phyloP scores from a whole-genome alignment of 1,284 basidiomycete genomes.

The Sporisorium iseilematis-ciliati region DNA sequence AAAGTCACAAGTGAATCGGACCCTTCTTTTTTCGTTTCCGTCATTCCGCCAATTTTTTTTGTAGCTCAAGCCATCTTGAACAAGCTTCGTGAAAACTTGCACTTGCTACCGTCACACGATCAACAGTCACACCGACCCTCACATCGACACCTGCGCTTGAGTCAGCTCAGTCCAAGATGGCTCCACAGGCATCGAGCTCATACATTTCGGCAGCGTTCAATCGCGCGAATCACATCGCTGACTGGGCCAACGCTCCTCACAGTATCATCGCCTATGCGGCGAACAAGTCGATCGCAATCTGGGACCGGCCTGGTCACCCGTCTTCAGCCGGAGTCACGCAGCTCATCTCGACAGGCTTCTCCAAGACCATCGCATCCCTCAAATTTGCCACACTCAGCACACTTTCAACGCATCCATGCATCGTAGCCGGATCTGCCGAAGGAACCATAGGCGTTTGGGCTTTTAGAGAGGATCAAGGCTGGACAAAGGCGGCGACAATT shows the following conservation, averaged over 20 bases:
- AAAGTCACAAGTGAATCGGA: too few species aligned
- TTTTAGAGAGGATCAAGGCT: constrained; percentile 5
- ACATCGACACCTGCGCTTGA: not conserved
- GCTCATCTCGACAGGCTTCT: constrained; percentile 48
- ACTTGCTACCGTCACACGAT: not conserved
- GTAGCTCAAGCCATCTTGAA: constrained; percentile 18
- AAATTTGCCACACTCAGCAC: constrained; percentile 34
- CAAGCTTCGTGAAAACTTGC: not conserved
- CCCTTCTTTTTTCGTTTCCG: constrained; percentile 20
- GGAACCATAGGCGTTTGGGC: constrained; percentile 50
- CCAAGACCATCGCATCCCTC: constrained; percentile 48
- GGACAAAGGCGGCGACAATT: constrained; percentile 14
- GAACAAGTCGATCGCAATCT: constrained; percentile 60
- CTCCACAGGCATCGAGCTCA: constrained; percentile 38
- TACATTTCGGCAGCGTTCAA: constrained; percentile 65
- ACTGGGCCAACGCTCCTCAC: constrained; percentile 47
- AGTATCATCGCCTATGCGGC: constrained; percentile 56
- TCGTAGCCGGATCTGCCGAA: constrained; percentile 52
- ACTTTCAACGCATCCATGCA: constrained; percentile 12
- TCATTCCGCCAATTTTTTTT: constrained; percentile 4
- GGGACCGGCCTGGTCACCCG: constrained; percentile 34
- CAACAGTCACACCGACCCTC: not conserved
- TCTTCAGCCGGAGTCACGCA: constrained; percentile 29
- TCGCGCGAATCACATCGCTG: constrained; percentile 60
- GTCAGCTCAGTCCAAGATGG: constrained; percentile 16